Percentiles rank a stretch among this genome's conserved stretches.
phyloP scores from a whole-genome alignment of 805 yeast genomes.

The Kuraishia piskuri region DNA sequence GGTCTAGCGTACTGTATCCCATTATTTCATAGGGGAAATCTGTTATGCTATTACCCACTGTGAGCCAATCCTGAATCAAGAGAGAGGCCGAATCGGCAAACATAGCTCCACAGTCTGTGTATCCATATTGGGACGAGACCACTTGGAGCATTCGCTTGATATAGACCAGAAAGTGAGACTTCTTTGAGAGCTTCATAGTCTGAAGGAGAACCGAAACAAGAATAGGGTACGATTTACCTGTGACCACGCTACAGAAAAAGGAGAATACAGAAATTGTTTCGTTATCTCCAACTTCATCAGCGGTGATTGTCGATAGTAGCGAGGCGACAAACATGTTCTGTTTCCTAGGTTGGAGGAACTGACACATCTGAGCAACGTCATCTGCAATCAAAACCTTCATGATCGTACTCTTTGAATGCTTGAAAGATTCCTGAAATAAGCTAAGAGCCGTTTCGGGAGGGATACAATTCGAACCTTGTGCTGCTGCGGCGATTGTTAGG shows the following conservation, averaged over 20 bases:
- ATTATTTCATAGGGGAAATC: constrained; percentile 33
- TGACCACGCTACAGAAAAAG: neutral
- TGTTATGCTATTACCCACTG: constrained; percentile 19
- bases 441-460: neutral
- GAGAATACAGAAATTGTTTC: neutral
- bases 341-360: neutral
- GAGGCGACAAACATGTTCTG: neutral
- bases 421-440: neutral
- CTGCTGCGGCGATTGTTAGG: constrained; percentile 19
- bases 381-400: neutral
- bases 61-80: constrained; percentile 33
- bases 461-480: neutral
- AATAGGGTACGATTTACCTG: neutral
- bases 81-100: neutral
- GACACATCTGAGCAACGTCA: neutral
- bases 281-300: neutral
- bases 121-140: neutral
- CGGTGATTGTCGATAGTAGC: neutral
- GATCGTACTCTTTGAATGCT: neutral
- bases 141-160: neutral
- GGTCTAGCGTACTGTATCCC: constrained; percentile 21
- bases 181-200: neutral
- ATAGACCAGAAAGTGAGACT: neutral
- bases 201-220: neutral
- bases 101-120: neutral